Percentiles rank a stretch among this genome's conserved stretches.
Evolutionary conservation across 495 filamentous ascomycete genomes (phyloP).

Genomic region (Annulohypoxylon moriforme): DNA sequence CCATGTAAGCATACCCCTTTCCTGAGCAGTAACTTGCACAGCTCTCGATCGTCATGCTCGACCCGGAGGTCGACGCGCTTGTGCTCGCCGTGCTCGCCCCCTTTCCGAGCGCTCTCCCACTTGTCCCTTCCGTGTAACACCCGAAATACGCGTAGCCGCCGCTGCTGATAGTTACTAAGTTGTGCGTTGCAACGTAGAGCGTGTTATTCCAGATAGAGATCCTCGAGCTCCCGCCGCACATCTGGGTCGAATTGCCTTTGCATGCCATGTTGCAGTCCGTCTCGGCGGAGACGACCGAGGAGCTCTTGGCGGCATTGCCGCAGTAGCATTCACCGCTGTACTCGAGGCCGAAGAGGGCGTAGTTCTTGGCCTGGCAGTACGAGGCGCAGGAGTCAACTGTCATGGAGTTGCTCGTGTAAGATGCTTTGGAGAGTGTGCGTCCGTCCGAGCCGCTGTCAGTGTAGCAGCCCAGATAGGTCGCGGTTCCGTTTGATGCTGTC

Average conservation of each 20-base stretch:
- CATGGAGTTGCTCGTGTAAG: constrained; percentile 29
- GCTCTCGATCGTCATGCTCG: constrained; percentile 47
- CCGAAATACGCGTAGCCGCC: constrained; percentile 29
- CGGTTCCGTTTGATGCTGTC: constrained; percentile 20
- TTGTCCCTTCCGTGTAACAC: constrained; percentile 38
- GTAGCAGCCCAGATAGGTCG: constrained; percentile 26
- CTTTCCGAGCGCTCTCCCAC: constrained; percentile 37
- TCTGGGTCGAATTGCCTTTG: constrained; percentile 43
- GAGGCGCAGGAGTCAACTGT: constrained; percentile 37
- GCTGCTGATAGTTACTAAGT: neutral
- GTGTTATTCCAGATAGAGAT: constrained; percentile 36
- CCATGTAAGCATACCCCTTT: constrained; percentile 39
- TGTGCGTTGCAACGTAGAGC: constrained; percentile 25
- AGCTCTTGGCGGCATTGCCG: constrained; percentile 36
- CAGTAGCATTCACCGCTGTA: constrained; percentile 52
- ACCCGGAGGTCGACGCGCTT: constrained; percentile 24
- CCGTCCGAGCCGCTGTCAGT: constrained; percentile 23
- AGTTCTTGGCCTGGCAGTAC: constrained; percentile 41
- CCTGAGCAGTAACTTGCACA: constrained; percentile 50
- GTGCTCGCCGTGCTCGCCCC: neutral
- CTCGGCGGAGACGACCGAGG: neutral
- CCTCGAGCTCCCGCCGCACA: constrained; percentile 39
- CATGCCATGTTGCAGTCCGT: constrained; percentile 52
- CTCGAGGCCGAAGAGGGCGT: constrained; percentile 41
- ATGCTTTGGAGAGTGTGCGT: constrained; percentile 22